Conservation (phyloP, 176 grass and related monocot species). For the Zoysia pacifica region DNA sequence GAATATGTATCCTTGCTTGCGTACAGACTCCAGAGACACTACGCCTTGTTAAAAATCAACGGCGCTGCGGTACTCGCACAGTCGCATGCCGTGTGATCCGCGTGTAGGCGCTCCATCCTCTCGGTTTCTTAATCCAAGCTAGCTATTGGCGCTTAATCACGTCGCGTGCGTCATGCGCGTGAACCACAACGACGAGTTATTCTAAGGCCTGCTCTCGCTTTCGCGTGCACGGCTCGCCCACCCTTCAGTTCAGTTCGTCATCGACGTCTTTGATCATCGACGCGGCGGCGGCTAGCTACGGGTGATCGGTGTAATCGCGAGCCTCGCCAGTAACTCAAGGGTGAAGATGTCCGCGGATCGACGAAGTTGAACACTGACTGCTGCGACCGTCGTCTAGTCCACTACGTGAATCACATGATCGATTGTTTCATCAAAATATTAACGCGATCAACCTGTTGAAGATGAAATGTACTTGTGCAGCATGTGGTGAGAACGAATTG, state of each 20-base stretch:
- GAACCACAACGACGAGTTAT: neutral
- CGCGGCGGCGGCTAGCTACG: neutral
- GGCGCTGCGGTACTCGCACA: neutral
- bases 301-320: neutral
- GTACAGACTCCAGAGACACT: no score
- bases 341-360: no score
- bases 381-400: no score
- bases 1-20: no score
- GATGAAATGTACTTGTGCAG: no score
- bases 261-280: neutral
- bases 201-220: conserved; percentile 27
- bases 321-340: no score
- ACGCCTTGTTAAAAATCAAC: neutral
- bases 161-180: neutral
- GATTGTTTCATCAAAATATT: neutral
- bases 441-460: neutral
- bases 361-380: no score
- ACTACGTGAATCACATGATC: no score
- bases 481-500: no score
- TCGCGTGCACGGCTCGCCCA: conserved; percentile 36
- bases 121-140: neutral
- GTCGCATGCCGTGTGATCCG: neutral
- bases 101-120: neutral
- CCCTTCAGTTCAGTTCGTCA: neutral
- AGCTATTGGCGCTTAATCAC: neutral